These are phyloP conservation scores for Acacia confusa DNA, from an alignment of 306 rosid genomes.

Conservation along the genomic window DNA sequence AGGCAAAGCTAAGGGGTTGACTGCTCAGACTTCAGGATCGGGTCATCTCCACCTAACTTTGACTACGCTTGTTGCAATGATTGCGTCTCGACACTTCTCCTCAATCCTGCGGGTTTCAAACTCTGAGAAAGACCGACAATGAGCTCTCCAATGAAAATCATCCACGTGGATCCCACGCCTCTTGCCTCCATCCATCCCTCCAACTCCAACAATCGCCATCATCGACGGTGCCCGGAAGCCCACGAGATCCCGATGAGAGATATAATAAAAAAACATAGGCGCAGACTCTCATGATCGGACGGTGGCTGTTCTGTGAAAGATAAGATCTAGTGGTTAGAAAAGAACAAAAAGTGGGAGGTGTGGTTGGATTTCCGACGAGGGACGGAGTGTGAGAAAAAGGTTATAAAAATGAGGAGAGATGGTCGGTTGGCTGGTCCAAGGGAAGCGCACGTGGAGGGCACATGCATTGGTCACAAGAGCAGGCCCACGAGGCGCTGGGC, in stretches of 20 bases:
- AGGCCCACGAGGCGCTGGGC: constrained; percentile 30
- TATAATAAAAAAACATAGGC: neutral
- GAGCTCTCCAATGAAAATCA: neutral
- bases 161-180: constrained; percentile 18
- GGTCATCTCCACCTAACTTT: constrained; percentile 42
- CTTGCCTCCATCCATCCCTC: neutral
- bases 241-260: neutral
- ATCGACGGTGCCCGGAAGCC: neutral
- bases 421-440: constrained; percentile 39
- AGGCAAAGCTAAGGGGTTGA: constrained; percentile 44
- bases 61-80: constrained; percentile 16
- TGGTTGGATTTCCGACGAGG: constrained; percentile 21
- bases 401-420: neutral
- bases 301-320: constrained; percentile 1
- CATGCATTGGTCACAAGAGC: constrained; percentile 26
- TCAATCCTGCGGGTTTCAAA: neutral
- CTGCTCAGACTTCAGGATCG: neutral
- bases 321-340: neutral
- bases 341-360: neutral
- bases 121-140: neutral
- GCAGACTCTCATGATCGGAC: neutral
- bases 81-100: constrained; percentile 3
- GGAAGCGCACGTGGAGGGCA: constrained; percentile 37
- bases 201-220: neutral
- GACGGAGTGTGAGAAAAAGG: neutral